Base-by-base conservation (phyloP, 2,329 filamentous ascomycete genomes). In the Huntiella moniliformis region DNA sequence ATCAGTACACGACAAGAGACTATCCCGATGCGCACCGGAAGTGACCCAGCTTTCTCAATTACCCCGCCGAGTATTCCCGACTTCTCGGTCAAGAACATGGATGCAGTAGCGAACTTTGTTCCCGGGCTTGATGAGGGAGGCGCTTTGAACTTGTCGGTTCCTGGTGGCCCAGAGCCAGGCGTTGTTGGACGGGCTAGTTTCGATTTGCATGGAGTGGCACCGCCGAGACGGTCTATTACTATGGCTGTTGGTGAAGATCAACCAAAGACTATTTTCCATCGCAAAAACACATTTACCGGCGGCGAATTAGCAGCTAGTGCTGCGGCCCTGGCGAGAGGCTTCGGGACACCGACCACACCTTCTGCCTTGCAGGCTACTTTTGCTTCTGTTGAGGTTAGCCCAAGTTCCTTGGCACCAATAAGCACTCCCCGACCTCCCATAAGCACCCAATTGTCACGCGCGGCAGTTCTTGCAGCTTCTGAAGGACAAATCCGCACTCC, bases 31-130 rank as follows among this genome's bases (percentile, higher is more conserved):
- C 61, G 66, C 4, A 68, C 70, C 17, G 65, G 67, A 17, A 56
- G 70, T 40, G 79, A 80, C 54, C 77, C 87, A 45, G 91, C 91
- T 10, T 98, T 96, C 62, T 82, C 87, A 5, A 92, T 98, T 53
- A 91, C 82, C 3, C 82, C 86, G 6, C 84, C 91, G 11, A 77
- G 82, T 28, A 79, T 87, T 4, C 82, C 86, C 0, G 88, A 96
- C 57, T 95, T 96, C 57, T 86, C 88, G 4, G 84, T 85, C 15
- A 87, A 82, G 56, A 66, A 71, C 5, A 67, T 77, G 4, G 83
- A 91, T 52, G 73, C 78, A 15, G 71, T 84, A 52, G 17, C 22
- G 7, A 28, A 28, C 22, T 28, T 28, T 28, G 7, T 28, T 28
- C 22, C 22, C 4, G 22, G 22, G 10, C 22, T 28, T 28, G 22